Evolutionary conservation across 1,139 yeast genomes (phyloP).

Genomic region (Scheffersomyces segobiensis): DNA sequence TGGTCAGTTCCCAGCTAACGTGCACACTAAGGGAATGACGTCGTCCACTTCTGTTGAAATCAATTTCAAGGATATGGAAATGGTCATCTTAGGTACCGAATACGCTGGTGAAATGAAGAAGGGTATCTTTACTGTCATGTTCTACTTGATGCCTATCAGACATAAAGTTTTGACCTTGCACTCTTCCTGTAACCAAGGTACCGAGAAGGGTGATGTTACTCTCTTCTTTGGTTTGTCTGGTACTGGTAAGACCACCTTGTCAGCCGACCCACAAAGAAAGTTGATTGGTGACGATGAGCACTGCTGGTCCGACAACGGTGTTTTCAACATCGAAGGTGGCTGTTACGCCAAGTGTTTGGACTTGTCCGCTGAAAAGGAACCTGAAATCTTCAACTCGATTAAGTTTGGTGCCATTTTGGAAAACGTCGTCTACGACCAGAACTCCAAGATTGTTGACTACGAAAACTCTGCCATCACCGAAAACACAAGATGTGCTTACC

Average conservation of each 20-base stretch:
- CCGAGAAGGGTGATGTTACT: slow-evolving; percentile 73
- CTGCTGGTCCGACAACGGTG: slow-evolving; percentile 99
- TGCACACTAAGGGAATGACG: slow-evolving; percentile 96
- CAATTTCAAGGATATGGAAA: slow-evolving; percentile 96
- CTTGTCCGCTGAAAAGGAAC: slow-evolving; percentile 88
- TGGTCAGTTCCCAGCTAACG: slow-evolving; percentile 98
- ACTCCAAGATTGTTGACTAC: slow-evolving; percentile 83
- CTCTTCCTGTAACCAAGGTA: slow-evolving; percentile 94
- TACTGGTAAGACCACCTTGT: slow-evolving; percentile 96
- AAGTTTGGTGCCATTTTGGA: slow-evolving; percentile 93
- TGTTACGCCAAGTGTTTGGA: slow-evolving; percentile 98
- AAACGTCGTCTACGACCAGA: slow-evolving; percentile 85
- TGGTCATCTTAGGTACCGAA: slow-evolving; percentile 98
- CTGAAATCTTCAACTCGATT: slow-evolving; percentile 95
- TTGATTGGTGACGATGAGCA: slow-evolving; percentile 99
- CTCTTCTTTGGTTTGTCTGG: slow-evolving; percentile 96
- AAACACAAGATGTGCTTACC: slow-evolving; percentile 98
- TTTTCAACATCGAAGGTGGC: slow-evolving; percentile 99
- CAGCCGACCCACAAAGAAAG: slow-evolving; percentile 93
- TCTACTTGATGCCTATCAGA: slow-evolving; percentile 95
- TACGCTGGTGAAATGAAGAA: slow-evolving; percentile 99
- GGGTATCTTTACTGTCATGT: slow-evolving; percentile 98
- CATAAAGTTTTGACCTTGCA: slow-evolving; percentile 91
- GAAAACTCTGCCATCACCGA: slow-evolving; percentile 82
- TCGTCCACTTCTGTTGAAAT: slow-evolving; percentile 94